Conservation (phyloP, 108 stramenopile genomes). For the Epithemia pelagica region DNA sequence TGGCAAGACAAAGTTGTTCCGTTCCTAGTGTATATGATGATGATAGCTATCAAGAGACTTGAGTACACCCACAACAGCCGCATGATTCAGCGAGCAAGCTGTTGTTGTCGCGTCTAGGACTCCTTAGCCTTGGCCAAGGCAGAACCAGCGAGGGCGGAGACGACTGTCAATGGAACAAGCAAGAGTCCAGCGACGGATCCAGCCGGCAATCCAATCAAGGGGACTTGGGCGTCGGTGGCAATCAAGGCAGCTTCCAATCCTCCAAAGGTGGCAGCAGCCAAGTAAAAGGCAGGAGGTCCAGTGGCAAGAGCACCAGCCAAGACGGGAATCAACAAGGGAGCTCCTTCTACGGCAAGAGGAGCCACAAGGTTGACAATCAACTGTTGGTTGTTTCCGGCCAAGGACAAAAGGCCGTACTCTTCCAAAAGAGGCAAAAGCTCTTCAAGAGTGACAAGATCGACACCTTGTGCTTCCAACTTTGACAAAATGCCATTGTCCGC, state of each 20-base stretch:
- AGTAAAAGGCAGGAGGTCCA: slow-evolving; percentile 70
- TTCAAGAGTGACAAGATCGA: slow-evolving; percentile 69
- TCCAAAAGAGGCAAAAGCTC: slow-evolving; percentile 65
- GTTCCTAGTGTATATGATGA: too few relatives aligned
- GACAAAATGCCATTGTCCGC: slow-evolving; percentile 75
- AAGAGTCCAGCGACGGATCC: slow-evolving; percentile 53
- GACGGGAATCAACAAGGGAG: slow-evolving; percentile 68
- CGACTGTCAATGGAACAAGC: slow-evolving; percentile 60
- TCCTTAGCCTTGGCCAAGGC: slow-evolving; percentile 68
- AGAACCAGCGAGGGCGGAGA: slow-evolving; percentile 50
- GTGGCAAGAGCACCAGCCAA: slow-evolving; percentile 66
- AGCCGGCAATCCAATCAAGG: slow-evolving; percentile 68
- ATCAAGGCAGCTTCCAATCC: slow-evolving; percentile 52
- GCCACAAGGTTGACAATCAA: slow-evolving; percentile 73
- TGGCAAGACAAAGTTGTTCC: too few relatives aligned
- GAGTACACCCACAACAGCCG: too few relatives aligned
- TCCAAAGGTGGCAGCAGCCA: slow-evolving; percentile 40
- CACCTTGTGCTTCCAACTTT: slow-evolving; percentile 71
- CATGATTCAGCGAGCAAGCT: too few relatives aligned
- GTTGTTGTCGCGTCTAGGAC: too few relatives aligned
- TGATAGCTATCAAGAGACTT: too few relatives aligned
- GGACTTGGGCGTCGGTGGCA: slow-evolving; percentile 57
- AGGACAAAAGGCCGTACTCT: slow-evolving; percentile 50
- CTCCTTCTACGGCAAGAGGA: slow-evolving; percentile 69
- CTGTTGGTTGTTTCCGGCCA: slow-evolving; percentile 85